Evolutionary conservation across 768 basidiomycete species (phyloP), one percentile per base, ranked within the genome.

Genomic region (Pleurotus tuber-regium): DNA sequence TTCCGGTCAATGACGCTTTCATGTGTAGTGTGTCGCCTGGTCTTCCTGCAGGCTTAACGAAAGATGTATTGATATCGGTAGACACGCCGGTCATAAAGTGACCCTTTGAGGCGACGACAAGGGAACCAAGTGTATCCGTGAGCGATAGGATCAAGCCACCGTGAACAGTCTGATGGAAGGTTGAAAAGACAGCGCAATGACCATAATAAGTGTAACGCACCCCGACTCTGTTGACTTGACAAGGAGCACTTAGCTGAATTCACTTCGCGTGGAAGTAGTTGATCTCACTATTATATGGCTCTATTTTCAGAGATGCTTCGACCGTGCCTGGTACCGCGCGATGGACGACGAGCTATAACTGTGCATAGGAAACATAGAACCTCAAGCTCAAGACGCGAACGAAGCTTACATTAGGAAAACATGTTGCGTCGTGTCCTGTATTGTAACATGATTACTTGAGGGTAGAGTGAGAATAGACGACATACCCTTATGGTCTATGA

Each of bases 61-160:
- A 92, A 1, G 87, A 87, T 48, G 83, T 65, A 19, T 75, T 84
- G 56, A 93, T 82, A 62, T 92, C 90, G 2, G 89, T 89, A 2
- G 88, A 90, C 8, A 92, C 89, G 12, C 91, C 89, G 0, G 91
- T 92, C 89, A 91, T 90, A 60, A 71, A 93, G 7, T 90, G 84
- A 2, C 91, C 91, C 56, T 84, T 84, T 11, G 84, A 79, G 1
- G 89, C 87, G 21, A 93, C 80, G n/a, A 86, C 89, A 14, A 92
- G 78, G 1, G 90, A 92, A 3, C 91, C 90, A 14, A 92, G 66
- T 11, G 89, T 91, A 65, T 92, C 91, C 4, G 91, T 92, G 25
- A 93, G 70, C 7, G 90, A 89, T 61, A 89, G 65, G 56, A 92
- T 79, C 30, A 93, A 76, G 18, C 91, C 91, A 14, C 91, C 91